Base-by-base conservation (phyloP, 371 early-diverging fungal species). In the Scutellospora calospora region DNA sequence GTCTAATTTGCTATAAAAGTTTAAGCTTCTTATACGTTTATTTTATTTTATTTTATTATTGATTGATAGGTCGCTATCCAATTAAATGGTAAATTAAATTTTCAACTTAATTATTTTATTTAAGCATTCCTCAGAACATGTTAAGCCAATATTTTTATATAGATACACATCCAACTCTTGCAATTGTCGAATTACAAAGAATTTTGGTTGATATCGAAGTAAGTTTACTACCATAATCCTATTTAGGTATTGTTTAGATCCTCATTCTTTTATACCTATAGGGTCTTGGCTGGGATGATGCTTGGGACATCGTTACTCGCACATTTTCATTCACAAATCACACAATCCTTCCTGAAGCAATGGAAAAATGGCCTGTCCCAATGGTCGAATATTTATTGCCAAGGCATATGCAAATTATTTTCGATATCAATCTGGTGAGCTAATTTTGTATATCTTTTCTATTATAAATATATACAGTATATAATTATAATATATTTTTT, bases 241-340 rank as follows among this genome's bases (percentile, higher is more conserved):
- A 71, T 41, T 25, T 71, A 52, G 35, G 5, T 16, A 62, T 62
- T 16, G 2, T 62, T 57, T 1, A 14, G 16, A 49, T 16, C 49
- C 49, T 49, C 12, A 52, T 55, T 9, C 5, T 2, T 75, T 49
- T 55, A 1, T 2, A 25, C n/a, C 20, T 31, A 5, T 76, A 76
- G 77, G 90, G 91, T 79, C 83, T 97, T 65, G 87, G 83, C 38
- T 97, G 97, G 97, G 97, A 97, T 86, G 93, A 91, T 73, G 97
- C 97, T 29, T 97, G 97, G 97, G 90, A 90, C n/a, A 95, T 95
- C 82, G 94, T 94, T 31, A 95, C 94, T 59, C 89, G 88, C 80
- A 93, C 94, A 0, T 97, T 95, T 87, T 95, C 96, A 27, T 97
- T 96, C 84, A 97, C 97, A 85, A 97, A 97, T 88, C 97, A 97